Conservation (phyloP, 768 basidiomycete genomes). For the Calocybe gangraenosa region DNA sequence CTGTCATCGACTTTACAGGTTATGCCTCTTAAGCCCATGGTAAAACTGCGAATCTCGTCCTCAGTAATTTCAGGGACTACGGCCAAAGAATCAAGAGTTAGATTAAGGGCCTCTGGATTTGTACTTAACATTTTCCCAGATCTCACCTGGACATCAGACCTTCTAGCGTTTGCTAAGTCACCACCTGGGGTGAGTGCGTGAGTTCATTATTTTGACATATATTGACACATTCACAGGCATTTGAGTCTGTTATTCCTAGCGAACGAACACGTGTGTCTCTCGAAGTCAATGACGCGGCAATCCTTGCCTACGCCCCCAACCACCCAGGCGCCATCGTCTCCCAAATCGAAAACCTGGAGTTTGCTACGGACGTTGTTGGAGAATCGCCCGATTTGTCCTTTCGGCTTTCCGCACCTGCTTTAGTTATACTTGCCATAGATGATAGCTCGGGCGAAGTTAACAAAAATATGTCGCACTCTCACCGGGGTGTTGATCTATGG, state of each 20-base stretch:
- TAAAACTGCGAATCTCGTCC: conserved; percentile 69
- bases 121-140: conserved; percentile 62
- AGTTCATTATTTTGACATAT: not conserved
- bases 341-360: conserved; percentile 61
- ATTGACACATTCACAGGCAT: conserved; percentile 45
- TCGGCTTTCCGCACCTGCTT: conserved; percentile 39
- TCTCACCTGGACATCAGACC: conserved; percentile 55
- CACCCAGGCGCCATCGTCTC: conserved; percentile 65
- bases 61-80: conserved; percentile 51
- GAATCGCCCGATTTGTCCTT: conserved; percentile 55
- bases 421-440: conserved; percentile 44
- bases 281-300: conserved; percentile 60
- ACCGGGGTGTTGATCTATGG: conserved; percentile 52
- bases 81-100: conserved; percentile 77
- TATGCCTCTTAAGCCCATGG: conserved; percentile 40
- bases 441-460: conserved; percentile 26
- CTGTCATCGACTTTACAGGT: conserved; percentile 28
- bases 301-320: conserved; percentile 53
- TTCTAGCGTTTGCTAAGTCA: conserved; percentile 65
- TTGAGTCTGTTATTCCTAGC: conserved; percentile 88
- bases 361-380: conserved; percentile 71
- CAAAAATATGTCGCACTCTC: conserved; percentile 15
- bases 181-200: conserved; percentile 77
- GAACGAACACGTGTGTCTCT: conserved; percentile 77
- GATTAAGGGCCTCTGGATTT: conserved; percentile 58